A percentile compares a stretch with the other conserved stretches of the same genome.
phyloP scores from a whole-genome alignment of 768 basidiomycete species.

The Dictyophora rubrovolvata region DNA sequence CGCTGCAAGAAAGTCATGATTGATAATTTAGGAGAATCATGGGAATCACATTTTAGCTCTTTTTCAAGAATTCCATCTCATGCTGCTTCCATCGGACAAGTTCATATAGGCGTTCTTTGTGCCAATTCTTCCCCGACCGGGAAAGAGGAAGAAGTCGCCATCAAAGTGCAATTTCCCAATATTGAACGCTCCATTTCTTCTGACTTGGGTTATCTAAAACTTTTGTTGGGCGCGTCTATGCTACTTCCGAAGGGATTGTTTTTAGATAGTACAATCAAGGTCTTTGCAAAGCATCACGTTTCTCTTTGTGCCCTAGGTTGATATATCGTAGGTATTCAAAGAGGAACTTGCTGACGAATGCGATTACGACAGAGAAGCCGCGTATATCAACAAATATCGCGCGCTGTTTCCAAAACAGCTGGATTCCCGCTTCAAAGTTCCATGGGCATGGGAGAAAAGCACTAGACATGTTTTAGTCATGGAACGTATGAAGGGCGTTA shows the following conservation, averaged over 20 bases:
- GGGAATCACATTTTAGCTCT: conserved; percentile 57
- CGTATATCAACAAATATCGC: conserved; percentile 53
- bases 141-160: conserved; percentile 47
- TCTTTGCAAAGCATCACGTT: conserved; percentile 15
- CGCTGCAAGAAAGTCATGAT: conserved; percentile 55
- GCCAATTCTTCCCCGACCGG: conserved; percentile 44
- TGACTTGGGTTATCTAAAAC: conserved; percentile 77
- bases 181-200: conserved; percentile 78
- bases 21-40: conserved; percentile 63
- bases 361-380: conserved; percentile 77
- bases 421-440: conserved; percentile 69
- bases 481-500: conserved; percentile 72
- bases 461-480: conserved; percentile 82
- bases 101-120: conserved; percentile 65
- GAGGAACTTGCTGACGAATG: conserved; percentile 89
- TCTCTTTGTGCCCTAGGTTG: neutral
- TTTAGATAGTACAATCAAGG: conserved; percentile 77
- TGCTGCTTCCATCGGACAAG: conserved; percentile 95
- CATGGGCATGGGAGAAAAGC: conserved; percentile 76
- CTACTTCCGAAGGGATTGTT: conserved; percentile 85
- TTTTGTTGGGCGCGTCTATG: conserved; percentile 70
- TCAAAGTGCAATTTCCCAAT: conserved; percentile 93
- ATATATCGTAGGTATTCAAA: conserved; percentile 61
- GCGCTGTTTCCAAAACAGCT: conserved; percentile 37
- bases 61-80: conserved; percentile 88